Evolutionary conservation across 2,329 filamentous ascomycete genomes (phyloP).

Genomic region (Colletotrichum cereale): DNA sequence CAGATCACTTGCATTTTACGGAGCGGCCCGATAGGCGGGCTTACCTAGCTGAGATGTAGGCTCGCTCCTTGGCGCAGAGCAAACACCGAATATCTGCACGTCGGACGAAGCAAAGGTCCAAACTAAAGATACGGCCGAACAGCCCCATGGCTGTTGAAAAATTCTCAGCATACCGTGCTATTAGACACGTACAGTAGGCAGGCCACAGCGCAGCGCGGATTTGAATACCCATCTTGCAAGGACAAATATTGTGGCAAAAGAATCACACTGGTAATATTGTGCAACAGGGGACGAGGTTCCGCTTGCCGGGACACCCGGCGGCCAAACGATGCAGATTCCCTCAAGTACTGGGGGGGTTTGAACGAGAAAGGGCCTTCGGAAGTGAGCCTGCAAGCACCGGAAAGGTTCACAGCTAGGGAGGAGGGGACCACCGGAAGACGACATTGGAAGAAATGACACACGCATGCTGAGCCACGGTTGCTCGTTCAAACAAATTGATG

Average conservation of each 20-base stretch:
- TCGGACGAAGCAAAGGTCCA: neutral
- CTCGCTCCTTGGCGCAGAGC: constrained; percentile 19
- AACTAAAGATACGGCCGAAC: constrained; percentile 7
- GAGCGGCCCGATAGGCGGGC: constrained; percentile 37
- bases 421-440: constrained; percentile 11
- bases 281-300: constrained; percentile 31
- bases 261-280: constrained; percentile 18
- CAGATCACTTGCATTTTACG: constrained; percentile 24
- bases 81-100: constrained; percentile 14
- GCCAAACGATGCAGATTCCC: constrained; percentile 28
- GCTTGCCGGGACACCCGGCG: constrained; percentile 12
- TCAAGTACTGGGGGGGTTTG: constrained; percentile 3
- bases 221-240: neutral
- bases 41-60: constrained; percentile 15
- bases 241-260: constrained; percentile 18
- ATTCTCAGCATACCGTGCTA: neutral
- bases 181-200: neutral
- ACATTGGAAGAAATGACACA: constrained; percentile 17
- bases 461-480: neutral
- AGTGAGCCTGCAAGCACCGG: constrained; percentile 2
- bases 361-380: neutral
- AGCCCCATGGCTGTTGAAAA: neutral
- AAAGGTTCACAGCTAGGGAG: neutral
- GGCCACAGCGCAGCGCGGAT: neutral
- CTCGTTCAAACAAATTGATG: neutral